These are phyloP conservation scores for Vitis vinifera DNA, from an alignment of 164 flowering plant species.

Conservation along the genomic window ASM3070453v1 NC_081808.1:24957001-24957500, in stretches of 20 bases:
- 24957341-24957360: too few species aligned
- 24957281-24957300: not conserved
- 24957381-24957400: too few species aligned
- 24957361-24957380: too few species aligned
- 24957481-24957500: too few species aligned
- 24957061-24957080: constrained; percentile 40
- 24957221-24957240: constrained; percentile 66
- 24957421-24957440: too few species aligned
- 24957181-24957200: constrained; percentile 91
- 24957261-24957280: constrained; percentile 1
- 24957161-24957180: constrained; percentile 88
- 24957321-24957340: too few species aligned
- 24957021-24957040: not conserved
- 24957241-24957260: constrained; percentile 48
- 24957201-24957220: constrained; percentile 83
- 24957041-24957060: constrained; percentile 10
- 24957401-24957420: too few species aligned
- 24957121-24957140: constrained; percentile 57
- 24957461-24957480: too few species aligned
- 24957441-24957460: too few species aligned
- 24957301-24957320: too few species aligned
- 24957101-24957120: constrained; percentile 75
- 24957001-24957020: too few species aligned
- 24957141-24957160: constrained; percentile 82
- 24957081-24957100: constrained; percentile 88